These are phyloP conservation scores for Solidago caesia DNA, from an alignment of 129 eudicot genomes.

Conservation along the genomic window DNA sequence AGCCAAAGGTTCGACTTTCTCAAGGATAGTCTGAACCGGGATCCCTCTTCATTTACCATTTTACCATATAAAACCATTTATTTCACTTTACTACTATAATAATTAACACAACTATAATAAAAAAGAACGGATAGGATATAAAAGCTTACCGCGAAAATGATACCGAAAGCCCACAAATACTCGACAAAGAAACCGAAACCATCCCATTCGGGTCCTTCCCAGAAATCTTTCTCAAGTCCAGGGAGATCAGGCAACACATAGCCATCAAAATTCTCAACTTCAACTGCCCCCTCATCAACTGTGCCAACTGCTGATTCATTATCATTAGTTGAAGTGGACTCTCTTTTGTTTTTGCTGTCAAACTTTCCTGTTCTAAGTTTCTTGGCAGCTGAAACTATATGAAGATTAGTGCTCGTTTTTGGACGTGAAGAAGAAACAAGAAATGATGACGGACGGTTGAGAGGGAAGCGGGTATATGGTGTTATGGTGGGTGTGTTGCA, in stretches of 20 bases:
- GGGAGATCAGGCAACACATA: conserved; percentile 77
- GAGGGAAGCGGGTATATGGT: conserved; percentile 41
- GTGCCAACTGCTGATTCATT: conserved; percentile 32
- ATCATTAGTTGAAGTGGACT: conserved; percentile 49
- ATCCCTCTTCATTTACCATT: too few relatives aligned
- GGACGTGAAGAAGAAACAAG: conserved; percentile 17
- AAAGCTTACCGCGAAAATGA: conserved; percentile 70
- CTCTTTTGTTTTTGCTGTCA: conserved; percentile 72
- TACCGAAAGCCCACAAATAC: conserved; percentile 95
- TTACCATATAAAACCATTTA: too few relatives aligned
- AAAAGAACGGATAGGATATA: neutral
- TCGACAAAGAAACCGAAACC: conserved; percentile 77
- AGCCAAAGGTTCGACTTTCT: too few relatives aligned
- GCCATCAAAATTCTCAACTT: conserved; percentile 58
- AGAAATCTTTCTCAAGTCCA: conserved; percentile 68
- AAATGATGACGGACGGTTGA: conserved; percentile 45
- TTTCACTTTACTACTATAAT: neutral
- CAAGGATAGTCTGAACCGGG: too few relatives aligned
- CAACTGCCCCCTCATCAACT: conserved; percentile 19
- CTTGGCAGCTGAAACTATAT: conserved; percentile 61
- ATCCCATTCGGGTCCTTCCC: conserved; percentile 98
- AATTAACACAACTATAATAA: neutral
- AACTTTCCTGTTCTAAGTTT: conserved; percentile 61
- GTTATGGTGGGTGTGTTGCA: conserved; percentile 44
- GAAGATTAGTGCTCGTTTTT: conserved; percentile 22